phyloP scores from a whole-genome alignment of 2,329 filamentous ascomycete species.

The Fusarium secorum region DNA sequence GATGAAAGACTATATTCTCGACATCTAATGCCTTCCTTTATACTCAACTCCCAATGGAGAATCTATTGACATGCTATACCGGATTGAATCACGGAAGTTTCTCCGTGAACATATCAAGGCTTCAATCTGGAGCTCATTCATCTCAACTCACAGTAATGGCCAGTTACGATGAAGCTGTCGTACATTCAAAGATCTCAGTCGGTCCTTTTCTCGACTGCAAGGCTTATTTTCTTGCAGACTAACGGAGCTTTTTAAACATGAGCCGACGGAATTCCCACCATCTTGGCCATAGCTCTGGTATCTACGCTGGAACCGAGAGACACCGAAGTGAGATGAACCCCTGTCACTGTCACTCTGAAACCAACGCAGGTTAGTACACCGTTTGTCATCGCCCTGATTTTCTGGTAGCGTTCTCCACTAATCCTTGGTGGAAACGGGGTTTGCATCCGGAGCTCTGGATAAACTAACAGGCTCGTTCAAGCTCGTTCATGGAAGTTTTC shows the following conservation, averaged over 20 bases:
- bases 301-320: neutral
- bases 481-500: neutral
- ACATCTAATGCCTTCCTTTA: neutral
- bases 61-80: neutral
- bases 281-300: neutral
- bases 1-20: neutral
- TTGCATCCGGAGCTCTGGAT: neutral
- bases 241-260: neutral
- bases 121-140: neutral
- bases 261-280: conserved; percentile 8
- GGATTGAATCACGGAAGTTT: conserved; percentile 3
- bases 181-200: neutral
- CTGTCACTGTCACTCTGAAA: neutral
- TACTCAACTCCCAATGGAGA: neutral
- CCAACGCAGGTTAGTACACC: neutral
- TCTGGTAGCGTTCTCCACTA: neutral
- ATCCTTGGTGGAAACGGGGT: neutral
- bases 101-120: neutral
- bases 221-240: neutral
- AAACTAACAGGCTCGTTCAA: neutral
- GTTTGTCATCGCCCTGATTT: neutral
- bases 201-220: conserved; percentile 7
- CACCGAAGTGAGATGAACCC: neutral
- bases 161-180: neutral
- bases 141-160: neutral